Base-by-base conservation (phyloP, 2,329 filamentous ascomycete genomes). In the Penicillium palitans region DNA sequence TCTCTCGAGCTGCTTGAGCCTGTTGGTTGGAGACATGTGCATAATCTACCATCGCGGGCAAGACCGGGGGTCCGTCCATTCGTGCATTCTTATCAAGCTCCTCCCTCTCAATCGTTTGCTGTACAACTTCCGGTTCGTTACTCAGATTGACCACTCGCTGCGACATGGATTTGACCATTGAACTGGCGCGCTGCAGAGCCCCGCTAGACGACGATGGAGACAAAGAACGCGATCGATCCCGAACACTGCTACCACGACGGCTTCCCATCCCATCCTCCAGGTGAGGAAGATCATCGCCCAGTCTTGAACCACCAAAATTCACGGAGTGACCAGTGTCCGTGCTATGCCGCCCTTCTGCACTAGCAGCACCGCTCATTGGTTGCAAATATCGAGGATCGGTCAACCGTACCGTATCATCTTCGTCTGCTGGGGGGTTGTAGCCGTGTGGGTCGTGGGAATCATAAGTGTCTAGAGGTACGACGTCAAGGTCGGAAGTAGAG, bases 61-160 rank as follows among this genome's bases (percentile, higher is more conserved):
- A 79, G 58, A 74, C 72, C 24, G 81, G 80, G 1, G 83, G 81
- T 49, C 76, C 81, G 55, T 85, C 70, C 72, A 84, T 70, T 78
- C 83, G 70, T 62, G 80, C 71, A 75, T 83, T 66, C 78, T 81
- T 66, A 78, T 87, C 66, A 15, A 69, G 72, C 57, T 74, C 73
- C 79, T 87, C 79, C 80, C 78, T 82, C 42, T 85, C 83, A 25
- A 87, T 82, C 52, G 85, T 87, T 61, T 89, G 87, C 72, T 96
- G 91, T 17, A 93, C 81, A 21, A 90, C 79, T 67, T 97, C 91
- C 5, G 88, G 89, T 69, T 98, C 95, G 71, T 96, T 96, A 76
- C 92, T 96, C 68, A 99, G 85, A 71, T 98, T 98, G 70, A 99
- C 95, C 56, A 99, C 93, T 79, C 95, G 91, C 78, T 97, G 93